Evolutionary conservation across 371 early-diverging fungal species (phyloP), one percentile per base, ranked within the genome.

Genomic region (Homolaphlyctis polyrhiza): DNA sequence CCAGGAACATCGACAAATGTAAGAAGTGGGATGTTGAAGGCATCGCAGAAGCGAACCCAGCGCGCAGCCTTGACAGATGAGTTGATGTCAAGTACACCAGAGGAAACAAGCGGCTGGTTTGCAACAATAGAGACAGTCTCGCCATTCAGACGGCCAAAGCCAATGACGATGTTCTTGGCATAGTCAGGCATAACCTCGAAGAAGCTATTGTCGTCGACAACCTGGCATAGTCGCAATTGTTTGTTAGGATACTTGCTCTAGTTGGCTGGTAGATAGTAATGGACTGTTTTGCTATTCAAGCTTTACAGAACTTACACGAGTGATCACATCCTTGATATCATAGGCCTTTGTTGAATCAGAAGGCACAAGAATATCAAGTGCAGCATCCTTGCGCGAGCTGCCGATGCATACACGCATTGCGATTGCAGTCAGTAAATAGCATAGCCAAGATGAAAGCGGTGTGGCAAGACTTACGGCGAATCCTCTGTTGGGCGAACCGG

Each of bases 1-100:
- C 97, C 97, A 45, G 97, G 97, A 4, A 97, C 97, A 69, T 97
- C 97, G n/a, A 97, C 97, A 59, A 97, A 82, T 0, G 96, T 95
- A 30, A 97, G 61, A 21, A 97, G 70, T 0, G 97, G 97, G 62
- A 97, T 92, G 69, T 91, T 88, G 81, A 97, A 97, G 0, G 96
- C 94, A 74, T 97, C 97, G 73, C 93, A 92, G 78, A 96, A 97
- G 8, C 97, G 86, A 64, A 97, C 95, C 74, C 91, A 97, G 29
- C 97, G 83, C 14, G 96, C 96, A 43, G 95, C 97, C 77, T 97
- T 97, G 58, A 95, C 88, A 16, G 93, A 93, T 1, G 94, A 87
- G 71, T 94, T 91, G 74, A 97, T 97, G 66, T 97, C 97, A 3
- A 97, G 80, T 4, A 95, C 96, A 61, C 97, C 97, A 0, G 95